A percentile compares a stretch with the other conserved stretches of the same genome.
These are phyloP conservation scores for Diaporthe batatas DNA, from an alignment of 2,329 filamentous ascomycete species.

Conservation along the genomic window DNA sequence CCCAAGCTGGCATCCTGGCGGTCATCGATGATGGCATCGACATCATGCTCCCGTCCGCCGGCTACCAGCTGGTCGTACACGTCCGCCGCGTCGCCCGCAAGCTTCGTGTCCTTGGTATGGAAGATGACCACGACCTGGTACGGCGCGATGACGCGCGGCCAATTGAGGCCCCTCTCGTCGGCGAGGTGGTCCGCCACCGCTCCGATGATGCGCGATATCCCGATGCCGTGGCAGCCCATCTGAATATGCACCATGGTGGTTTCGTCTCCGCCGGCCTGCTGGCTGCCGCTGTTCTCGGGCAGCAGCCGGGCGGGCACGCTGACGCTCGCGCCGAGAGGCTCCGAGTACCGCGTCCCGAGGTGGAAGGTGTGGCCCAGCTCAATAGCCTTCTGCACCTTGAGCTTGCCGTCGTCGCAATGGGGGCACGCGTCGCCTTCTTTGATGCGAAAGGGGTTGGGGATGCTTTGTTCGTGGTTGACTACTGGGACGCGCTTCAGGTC, in stretches of 20 bases:
- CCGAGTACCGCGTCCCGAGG: slow-evolving; percentile 89
- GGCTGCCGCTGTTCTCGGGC: slow-evolving; percentile 36
- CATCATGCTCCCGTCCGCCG: slow-evolving; percentile 29
- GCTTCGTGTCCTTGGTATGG: slow-evolving; percentile 52
- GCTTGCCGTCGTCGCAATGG: slow-evolving; percentile 71
- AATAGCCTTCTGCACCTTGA: slow-evolving; percentile 79
- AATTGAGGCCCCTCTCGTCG: slow-evolving; percentile 82
- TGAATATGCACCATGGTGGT: slow-evolving; percentile 70
- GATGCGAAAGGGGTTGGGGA: slow-evolving; percentile 75
- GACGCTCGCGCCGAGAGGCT: slow-evolving; percentile 77
- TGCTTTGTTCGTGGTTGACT: slow-evolving; percentile 4
- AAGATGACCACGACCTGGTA: slow-evolving; percentile 81
- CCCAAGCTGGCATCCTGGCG: slow-evolving; percentile 71
- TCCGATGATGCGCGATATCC: slow-evolving; percentile 89
- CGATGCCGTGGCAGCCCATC: slow-evolving; percentile 98
- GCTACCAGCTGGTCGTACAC: slow-evolving; percentile 74
- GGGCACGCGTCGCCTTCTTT: slow-evolving; percentile 79
- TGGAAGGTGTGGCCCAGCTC: slow-evolving; percentile 97
- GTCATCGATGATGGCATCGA: slow-evolving; percentile 84
- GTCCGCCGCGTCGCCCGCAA: slow-evolving; percentile 62
- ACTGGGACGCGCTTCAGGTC: slow-evolving; percentile 21
- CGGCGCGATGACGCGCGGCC: slow-evolving; percentile 89
- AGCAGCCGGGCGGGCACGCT: slow-evolving; percentile 53
- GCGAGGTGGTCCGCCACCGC: slow-evolving; percentile 83
- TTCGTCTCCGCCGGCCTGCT: slow-evolving; percentile 38